These are phyloP conservation scores for Exophiala dermatitidis DNA, from an alignment of 2,329 filamentous ascomycete genomes.

Conservation along the genomic window DNA sequence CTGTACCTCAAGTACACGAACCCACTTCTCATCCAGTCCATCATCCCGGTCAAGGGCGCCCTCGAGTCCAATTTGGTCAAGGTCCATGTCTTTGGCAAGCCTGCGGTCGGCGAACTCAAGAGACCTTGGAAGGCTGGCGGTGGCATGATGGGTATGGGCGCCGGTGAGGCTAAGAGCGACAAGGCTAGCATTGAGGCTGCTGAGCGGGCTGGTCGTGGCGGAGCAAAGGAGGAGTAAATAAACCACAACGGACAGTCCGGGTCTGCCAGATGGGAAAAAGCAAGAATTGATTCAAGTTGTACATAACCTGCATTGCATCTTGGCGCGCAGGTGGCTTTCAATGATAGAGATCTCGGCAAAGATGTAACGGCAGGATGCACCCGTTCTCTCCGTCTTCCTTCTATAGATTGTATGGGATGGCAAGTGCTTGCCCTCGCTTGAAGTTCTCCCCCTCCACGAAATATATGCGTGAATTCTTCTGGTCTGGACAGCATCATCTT, in stretches of 20 bases:
- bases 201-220: conserved; percentile 45
- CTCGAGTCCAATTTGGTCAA: conserved; percentile 94
- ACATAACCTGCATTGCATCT: too few species aligned
- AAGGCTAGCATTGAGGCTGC: conserved; percentile 61
- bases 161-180: conserved; percentile 73
- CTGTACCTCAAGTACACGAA: conserved; percentile 99
- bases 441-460: background rate
- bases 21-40: conserved; percentile 95
- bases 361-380: too few species aligned
- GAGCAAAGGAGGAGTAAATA: conserved; percentile 44
- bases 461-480: background rate
- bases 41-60: conserved; percentile 93
- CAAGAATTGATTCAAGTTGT: background rate
- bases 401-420: background rate
- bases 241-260: too few species aligned
- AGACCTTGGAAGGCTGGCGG: conserved; percentile 84
- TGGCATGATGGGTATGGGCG: conserved; percentile 71
- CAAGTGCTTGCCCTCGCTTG: background rate
- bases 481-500: too few species aligned
- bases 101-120: conserved; percentile 84
- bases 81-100: conserved; percentile 83
- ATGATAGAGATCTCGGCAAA: too few species aligned
- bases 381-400: too few species aligned
- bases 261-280: background rate
- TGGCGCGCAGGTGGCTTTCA: too few species aligned